These are phyloP conservation scores for Hemileccinum rubropunctum DNA, from an alignment of 768 basidiomycete species.

Conservation along the genomic window DNA sequence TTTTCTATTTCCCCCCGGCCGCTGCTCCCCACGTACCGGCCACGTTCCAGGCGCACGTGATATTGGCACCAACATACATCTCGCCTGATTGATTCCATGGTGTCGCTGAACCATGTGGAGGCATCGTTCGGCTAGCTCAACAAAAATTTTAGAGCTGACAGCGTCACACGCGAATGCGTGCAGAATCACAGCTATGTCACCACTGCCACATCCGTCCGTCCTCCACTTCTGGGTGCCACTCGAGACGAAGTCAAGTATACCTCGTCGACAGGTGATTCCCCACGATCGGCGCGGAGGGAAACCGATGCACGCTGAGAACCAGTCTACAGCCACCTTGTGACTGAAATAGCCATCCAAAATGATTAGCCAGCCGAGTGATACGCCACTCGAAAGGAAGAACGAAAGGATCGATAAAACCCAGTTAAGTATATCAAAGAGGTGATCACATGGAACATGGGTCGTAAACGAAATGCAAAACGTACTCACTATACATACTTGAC, in stretches of 20 bases:
- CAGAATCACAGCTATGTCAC: too few species aligned
- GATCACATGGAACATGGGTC: neutral
- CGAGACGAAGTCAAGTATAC: neutral
- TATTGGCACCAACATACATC: too few species aligned
- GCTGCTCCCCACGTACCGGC: too few species aligned
- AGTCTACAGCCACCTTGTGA: conserved; percentile 8
- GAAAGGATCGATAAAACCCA: conserved; percentile 7
- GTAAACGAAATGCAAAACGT: neutral
- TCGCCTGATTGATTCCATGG: too few species aligned
- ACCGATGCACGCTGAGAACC: conserved; percentile 1
- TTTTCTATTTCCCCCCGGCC: too few species aligned
- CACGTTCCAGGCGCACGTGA: too few species aligned
- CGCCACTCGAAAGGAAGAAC: neutral
- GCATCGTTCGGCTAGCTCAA: too few species aligned
- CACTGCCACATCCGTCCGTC: too few species aligned
- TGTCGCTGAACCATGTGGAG: too few species aligned
- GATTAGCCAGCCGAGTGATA: neutral
- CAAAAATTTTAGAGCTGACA: too few species aligned
- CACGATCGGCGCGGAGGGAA: neutral
- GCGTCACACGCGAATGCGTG: too few species aligned
- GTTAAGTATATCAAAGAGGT: neutral
- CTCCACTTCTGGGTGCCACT: neutral
- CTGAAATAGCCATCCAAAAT: neutral
- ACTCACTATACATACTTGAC: conserved; percentile 7
- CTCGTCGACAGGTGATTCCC: neutral